Conservation (phyloP, 1,284 basidiomycete genomes). For the Ceratobasidium sp. region DNA sequence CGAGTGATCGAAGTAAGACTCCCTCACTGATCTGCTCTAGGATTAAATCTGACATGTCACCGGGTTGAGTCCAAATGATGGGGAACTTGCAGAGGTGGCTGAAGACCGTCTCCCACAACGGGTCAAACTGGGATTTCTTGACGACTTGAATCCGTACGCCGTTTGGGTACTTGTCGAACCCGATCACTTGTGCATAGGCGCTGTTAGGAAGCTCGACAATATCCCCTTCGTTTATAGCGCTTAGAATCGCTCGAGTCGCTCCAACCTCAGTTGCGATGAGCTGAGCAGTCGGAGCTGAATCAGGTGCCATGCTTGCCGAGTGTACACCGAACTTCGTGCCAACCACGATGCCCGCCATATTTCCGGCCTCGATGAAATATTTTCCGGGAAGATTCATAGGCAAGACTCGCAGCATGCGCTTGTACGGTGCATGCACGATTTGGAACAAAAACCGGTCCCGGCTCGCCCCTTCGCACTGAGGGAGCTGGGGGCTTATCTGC, state of each 20-base stretch:
- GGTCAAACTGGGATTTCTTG: background rate
- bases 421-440: constrained; percentile 7
- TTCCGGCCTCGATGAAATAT: constrained; percentile 18
- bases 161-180: constrained; percentile 6
- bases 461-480: constrained; percentile 36
- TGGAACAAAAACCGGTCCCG: constrained; percentile 31
- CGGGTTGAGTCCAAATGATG: constrained; percentile 23
- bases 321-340: constrained; percentile 19
- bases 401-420: constrained; percentile 24
- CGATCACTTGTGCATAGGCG: constrained; percentile 20
- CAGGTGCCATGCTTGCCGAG: background rate
- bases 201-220: background rate
- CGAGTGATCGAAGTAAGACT: background rate
- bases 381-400: too few relatives aligned
- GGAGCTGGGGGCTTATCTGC: background rate
- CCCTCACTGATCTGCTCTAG: background rate
- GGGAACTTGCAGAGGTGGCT: background rate
- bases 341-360: constrained; percentile 3
- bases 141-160: background rate
- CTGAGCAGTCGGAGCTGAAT: background rate
- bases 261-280: constrained; percentile 11
- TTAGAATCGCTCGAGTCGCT: background rate
- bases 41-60: constrained; percentile 11
- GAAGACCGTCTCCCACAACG: constrained; percentile 11
- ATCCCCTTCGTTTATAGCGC: background rate